Evolutionary conservation across 2,329 filamentous ascomycete species (phyloP).

Genomic region (Trichoderma guizhouense): DNA sequence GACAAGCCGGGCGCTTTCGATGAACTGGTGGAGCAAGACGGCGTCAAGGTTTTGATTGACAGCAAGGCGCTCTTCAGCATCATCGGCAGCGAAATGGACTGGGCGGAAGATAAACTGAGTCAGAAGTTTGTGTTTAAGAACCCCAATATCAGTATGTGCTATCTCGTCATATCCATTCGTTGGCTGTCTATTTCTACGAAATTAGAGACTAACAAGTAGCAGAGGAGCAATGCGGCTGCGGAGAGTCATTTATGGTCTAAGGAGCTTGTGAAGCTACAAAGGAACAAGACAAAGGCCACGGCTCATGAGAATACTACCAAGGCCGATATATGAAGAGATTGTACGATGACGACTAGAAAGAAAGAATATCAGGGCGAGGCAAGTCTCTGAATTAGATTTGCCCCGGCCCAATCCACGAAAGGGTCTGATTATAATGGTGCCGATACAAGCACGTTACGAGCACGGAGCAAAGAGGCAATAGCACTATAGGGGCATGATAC

Average conservation of each 20-base stretch:
- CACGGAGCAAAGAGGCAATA: neutral
- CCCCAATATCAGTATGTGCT: slow-evolving; percentile 92
- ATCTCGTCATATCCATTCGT: neutral
- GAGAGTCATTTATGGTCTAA: slow-evolving; percentile 89
- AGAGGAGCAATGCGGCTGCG: slow-evolving; percentile 96
- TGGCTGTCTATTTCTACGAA: neutral
- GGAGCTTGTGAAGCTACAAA: neutral
- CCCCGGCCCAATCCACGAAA: neutral
- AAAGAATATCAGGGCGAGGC: neutral
- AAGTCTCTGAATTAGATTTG: neutral
- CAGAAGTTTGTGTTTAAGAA: slow-evolving; percentile 92
- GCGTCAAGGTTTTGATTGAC: slow-evolving; percentile 92
- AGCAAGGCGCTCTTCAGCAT: slow-evolving; percentile 98
- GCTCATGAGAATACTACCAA: neutral
- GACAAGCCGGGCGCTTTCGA: slow-evolving; percentile 87
- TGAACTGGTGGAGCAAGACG: slow-evolving; percentile 91
- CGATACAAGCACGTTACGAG: neutral
- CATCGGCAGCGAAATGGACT: slow-evolving; percentile 98
- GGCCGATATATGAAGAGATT: neutral
- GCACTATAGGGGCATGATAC: slow-evolving; percentile 11
- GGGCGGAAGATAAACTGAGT: slow-evolving; percentile 92
- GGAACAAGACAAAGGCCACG: neutral
- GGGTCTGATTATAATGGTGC: slow-evolving; percentile 7
- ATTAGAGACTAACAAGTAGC: slow-evolving; percentile 29
- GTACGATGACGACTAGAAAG: slow-evolving; percentile 5